Base-by-base conservation (phyloP, 495 filamentous ascomycete species). In the Massariosphaeria phaeospora region DNA sequence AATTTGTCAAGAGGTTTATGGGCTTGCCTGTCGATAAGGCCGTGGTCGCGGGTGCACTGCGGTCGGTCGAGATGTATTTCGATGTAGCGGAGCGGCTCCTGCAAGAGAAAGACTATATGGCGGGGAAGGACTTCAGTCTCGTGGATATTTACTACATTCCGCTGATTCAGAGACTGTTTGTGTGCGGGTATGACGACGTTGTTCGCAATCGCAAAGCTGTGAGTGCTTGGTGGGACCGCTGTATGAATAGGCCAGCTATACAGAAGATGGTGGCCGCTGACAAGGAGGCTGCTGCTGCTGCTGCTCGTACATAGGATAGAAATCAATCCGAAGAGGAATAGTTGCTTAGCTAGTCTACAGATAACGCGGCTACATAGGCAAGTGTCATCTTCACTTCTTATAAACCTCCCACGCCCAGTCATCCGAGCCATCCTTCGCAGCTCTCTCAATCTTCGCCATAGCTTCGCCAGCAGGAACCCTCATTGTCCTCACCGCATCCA, bases 121-220 rank as follows among this genome's bases (percentile, higher is more conserved):
- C 69, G 62, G 72, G 72, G 61, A 62, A 70, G 51, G 52, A 67
- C 36, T 74, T 74, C 61, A 69, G 64, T 58, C 69, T 74, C 43
- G 62, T 66, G 40, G 72, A 74, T 59, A 72, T 74, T 67, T 72
- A 70, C 58, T 73, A 74, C 49, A 70, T 74, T 57, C 72, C 72
- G 49, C 57, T 72, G 59, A 68, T 73, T 48, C 66, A 71, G 49
- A 67, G 69, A 49, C 69, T 74, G 49, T 70, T 70, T 53, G 68
- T 62, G 49, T 70, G 68, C 56, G 72, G 71, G 39, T 72, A 71
- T 33, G 69, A 62, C 62, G 69, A 74, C 54, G 40, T 74, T 43
- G 66, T 74, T 40, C 48, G 57, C 49, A 67, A 65, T 66, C 68
- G 72, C 49, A 54, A 70, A 60, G 66, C 67, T 63, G 69, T 74